Conservation (phyloP, 352 stramenopile species). For the Phytophthora litchii region DNA sequence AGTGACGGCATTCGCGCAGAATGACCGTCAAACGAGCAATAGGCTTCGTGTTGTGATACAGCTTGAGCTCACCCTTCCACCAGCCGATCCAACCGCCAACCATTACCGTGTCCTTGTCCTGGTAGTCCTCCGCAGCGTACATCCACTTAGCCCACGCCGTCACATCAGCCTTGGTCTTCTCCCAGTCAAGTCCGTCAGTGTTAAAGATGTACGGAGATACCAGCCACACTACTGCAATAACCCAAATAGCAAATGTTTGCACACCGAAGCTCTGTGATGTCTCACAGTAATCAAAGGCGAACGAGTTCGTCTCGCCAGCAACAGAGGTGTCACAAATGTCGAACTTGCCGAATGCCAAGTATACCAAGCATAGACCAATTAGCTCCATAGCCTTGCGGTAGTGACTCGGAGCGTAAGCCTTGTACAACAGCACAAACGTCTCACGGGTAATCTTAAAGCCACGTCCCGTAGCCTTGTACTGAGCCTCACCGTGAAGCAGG, state of each 20-base stretch:
- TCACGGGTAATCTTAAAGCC: constrained; percentile 87
- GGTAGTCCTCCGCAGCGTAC: constrained; percentile 71
- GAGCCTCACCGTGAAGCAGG: constrained; percentile 74
- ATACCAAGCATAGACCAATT: constrained; percentile 74
- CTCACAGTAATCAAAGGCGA: constrained; percentile 66
- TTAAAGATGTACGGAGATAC: constrained; percentile 87
- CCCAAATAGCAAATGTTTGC: constrained; percentile 84
- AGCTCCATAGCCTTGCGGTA: constrained; percentile 85
- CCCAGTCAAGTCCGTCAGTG: constrained; percentile 83
- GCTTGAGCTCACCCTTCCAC: constrained; percentile 80
- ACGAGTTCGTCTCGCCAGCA: constrained; percentile 48
- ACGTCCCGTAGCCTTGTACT: constrained; percentile 84
- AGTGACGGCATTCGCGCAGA: constrained; percentile 79
- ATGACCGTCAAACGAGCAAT: constrained; percentile 81
- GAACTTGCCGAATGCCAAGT: constrained; percentile 76
- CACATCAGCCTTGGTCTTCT: constrained; percentile 86
- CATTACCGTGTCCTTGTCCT: constrained; percentile 72
- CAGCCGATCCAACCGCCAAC: constrained; percentile 77
- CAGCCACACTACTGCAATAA: constrained; percentile 76
- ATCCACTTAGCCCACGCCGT: constrained; percentile 81
- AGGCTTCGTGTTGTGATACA: constrained; percentile 73
- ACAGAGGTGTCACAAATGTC: constrained; percentile 56
- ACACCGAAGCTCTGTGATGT: constrained; percentile 80
- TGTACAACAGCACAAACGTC: constrained; percentile 84
- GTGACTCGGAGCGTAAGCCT: constrained; percentile 74